These are phyloP conservation scores for Podaxis rugospora DNA, from an alignment of 768 basidiomycete species.

Conservation along the genomic window DNA sequence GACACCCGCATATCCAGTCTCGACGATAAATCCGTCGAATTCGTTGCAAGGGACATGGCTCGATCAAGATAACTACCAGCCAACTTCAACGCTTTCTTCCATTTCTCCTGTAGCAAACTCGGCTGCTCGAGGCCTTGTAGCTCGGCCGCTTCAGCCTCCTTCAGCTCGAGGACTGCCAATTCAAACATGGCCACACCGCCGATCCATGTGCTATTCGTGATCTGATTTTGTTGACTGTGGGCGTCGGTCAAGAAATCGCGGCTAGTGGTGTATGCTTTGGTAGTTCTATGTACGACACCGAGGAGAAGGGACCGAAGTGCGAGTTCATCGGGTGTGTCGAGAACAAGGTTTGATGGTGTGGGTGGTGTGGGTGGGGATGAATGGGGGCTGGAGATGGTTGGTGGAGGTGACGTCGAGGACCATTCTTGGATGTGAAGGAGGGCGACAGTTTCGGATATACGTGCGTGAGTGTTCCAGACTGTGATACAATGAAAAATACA, in stretches of 20 bases:
- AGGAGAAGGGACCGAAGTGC: conserved; percentile 66
- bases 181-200: conserved; percentile 65
- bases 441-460: conserved; percentile 50
- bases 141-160: conserved; percentile 40
- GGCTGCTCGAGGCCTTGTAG: neutral
- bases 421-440: conserved; percentile 51
- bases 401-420: conserved; percentile 45
- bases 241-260: conserved; percentile 53
- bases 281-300: conserved; percentile 61
- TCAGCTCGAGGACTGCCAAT: conserved; percentile 64
- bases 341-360: conserved; percentile 24
- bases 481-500: neutral
- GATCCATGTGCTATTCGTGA: conserved; percentile 64
- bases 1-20: conserved; percentile 65
- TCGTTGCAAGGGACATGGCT: conserved; percentile 46
- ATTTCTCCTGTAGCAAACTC: conserved; percentile 31
- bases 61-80: conserved; percentile 49
- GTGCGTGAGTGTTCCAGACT: conserved; percentile 82
- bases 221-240: conserved; percentile 29
- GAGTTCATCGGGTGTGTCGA: conserved; percentile 69
- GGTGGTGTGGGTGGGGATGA: neutral
- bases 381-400: conserved; percentile 4
- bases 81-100: conserved; percentile 43
- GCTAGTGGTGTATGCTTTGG: conserved; percentile 38
- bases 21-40: conserved; percentile 57